A percentile compares a stretch with the other conserved stretches of the same genome.
These are phyloP conservation scores for Amanita subjunquillea DNA, from an alignment of 768 basidiomycete genomes.

Conservation along the genomic window DNA sequence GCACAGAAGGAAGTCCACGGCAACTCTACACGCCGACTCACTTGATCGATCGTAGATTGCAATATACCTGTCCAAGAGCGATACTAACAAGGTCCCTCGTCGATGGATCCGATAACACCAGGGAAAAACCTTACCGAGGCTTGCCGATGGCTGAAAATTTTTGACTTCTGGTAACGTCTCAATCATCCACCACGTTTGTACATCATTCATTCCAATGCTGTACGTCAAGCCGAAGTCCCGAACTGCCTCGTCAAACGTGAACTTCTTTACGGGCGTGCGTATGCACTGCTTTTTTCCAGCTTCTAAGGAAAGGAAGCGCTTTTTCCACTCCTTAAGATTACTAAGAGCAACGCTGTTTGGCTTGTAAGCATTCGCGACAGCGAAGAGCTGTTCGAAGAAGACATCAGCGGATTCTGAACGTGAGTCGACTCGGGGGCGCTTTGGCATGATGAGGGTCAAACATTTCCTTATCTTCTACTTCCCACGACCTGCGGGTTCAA, in stretches of 20 bases:
- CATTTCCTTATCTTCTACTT: no score
- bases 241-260: constrained; percentile 4
- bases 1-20: neutral
- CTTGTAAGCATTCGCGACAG: neutral
- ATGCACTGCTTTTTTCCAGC: neutral
- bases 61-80: neutral
- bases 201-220: neutral
- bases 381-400: neutral
- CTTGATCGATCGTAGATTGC: neutral
- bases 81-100: neutral
- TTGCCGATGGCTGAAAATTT: constrained; percentile 6
- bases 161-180: constrained; percentile 4
- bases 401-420: neutral
- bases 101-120: neutral
- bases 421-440: neutral
- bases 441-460: no score
- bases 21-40: neutral
- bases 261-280: constrained; percentile 6
- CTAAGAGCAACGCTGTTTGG: neutral
- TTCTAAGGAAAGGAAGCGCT: neutral
- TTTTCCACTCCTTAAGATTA: neutral
- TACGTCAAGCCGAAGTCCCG: constrained; percentile 4
- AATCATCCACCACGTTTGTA: constrained; percentile 5
- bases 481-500: no score
- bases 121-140: constrained; percentile 4